These are phyloP conservation scores for Tillandsia leiboldiana DNA, from an alignment of 176 grass and related monocot species.

Conservation along the genomic window DNA sequence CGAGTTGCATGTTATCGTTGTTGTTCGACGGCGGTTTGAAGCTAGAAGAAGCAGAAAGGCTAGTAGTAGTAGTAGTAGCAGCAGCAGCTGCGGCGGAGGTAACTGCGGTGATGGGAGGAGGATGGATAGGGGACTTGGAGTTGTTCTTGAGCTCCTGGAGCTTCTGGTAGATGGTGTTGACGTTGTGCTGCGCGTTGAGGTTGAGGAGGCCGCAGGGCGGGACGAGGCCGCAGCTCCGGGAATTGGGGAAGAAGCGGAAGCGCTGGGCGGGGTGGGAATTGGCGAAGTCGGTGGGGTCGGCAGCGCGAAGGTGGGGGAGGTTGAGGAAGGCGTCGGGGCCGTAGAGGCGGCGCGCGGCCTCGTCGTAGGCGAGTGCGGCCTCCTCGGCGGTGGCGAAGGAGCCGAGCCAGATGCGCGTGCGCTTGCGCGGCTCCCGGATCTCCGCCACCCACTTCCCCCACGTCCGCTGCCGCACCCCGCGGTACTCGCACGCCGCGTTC, in stretches of 20 bases:
- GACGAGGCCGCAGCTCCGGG: conserved; percentile 20
- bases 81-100: background rate
- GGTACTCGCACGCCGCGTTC: conserved; percentile 80
- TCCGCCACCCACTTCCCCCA: conserved; percentile 89
- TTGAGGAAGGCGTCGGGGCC: conserved; percentile 93
- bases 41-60: background rate
- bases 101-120: background rate
- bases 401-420: conserved; percentile 66
- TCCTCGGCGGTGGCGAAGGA: conserved; percentile 88
- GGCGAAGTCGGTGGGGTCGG: conserved; percentile 2
- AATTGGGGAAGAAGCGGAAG: conserved; percentile 63
- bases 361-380: conserved; percentile 87
- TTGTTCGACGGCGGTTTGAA: background rate
- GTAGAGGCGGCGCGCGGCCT: conserved; percentile 78
- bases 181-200: conserved; percentile 98
- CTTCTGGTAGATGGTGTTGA: conserved; percentile 95
- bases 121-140: conserved; percentile 3
- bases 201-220: conserved; percentile 85
- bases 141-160: conserved; percentile 74
- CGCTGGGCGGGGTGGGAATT: conserved; percentile 35
- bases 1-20: too few relatives aligned
- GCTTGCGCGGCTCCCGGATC: conserved; percentile 86
- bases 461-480: conserved; percentile 68
- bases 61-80: background rate
- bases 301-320: conserved; percentile 81